Base-by-base conservation (phyloP, 2,329 filamentous ascomycete genomes). In the Penicillium sp. region DNA sequence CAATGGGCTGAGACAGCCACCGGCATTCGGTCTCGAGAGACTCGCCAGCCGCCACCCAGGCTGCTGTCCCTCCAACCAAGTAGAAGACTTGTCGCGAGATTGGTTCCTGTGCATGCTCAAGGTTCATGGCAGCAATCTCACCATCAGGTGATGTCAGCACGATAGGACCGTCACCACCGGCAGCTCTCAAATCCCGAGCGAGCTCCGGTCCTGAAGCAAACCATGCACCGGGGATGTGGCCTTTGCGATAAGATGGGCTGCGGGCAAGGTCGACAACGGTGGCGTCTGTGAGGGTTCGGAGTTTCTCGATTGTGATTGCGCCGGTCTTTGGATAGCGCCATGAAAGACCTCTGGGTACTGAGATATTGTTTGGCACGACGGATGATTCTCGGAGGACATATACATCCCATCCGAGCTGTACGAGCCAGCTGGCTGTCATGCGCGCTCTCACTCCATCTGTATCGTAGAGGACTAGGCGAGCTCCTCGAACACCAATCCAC, bases 341-440 rank as follows among this genome's bases (percentile, higher is more conserved):
- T 4, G 40, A 49, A 13, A 54, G 31, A 6, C 1, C 2, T 24
- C 44, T n/a, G 3, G 54, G 33, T 1, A 31, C 24, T 0, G 39
- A 27, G 27, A 66, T 47, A 31, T 39, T 40, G 22, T 60, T 50
- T 1, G 64, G 65, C 10, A 67, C 46, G 6, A 31, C n/a, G 11
- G 53, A 51, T 16, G n/a, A 40, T 33, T 64, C 61, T 13, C 68
- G 49, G 4, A 72, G 47, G 11, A 71, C 68, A 54, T 71, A 51
- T 7, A 71, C 70, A 27, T 73, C 69, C 70, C 70, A 73, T 47
- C 70, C 70, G 3, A 73, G 65, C 50, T 73, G 70, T 11, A 69
- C 27, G 14, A 73, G 66, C 70, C 70, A 73, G 52, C 64, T 70
- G 4, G 64, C 70, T 14, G 70, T 67, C 68, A 72, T 73, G 1